phyloP scores from a whole-genome alignment of 129 eudicot species.

The Arctium lappa region DNA sequence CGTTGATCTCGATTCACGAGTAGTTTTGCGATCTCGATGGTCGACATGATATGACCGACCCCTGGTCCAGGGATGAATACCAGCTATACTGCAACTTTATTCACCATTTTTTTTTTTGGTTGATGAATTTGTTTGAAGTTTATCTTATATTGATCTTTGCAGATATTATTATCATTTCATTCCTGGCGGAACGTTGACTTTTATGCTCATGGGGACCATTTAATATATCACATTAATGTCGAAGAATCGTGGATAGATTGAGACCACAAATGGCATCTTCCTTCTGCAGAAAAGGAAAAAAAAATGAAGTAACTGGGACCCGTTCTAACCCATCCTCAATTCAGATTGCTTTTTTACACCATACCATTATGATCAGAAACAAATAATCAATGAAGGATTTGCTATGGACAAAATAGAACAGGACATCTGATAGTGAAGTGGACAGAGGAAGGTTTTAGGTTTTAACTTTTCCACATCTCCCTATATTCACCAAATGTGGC shows the following conservation, averaged over 20 bases:
- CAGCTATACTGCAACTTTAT: neutral
- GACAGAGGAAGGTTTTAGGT: too few species aligned
- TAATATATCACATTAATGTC: neutral
- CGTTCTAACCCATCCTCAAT: neutral
- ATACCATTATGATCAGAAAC: too few species aligned
- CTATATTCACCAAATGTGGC: too few species aligned
- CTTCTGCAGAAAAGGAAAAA: neutral
- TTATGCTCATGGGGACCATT: neutral
- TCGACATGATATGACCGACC: slow-evolving; percentile 23
- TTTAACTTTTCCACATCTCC: too few species aligned
- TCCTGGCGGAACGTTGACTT: neutral
- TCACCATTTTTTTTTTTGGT: neutral
- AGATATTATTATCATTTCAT: too few species aligned
- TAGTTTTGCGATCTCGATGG: neutral
- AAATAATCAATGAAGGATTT: too few species aligned
- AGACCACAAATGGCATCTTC: neutral
- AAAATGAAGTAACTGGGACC: neutral
- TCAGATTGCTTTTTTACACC: too few species aligned
- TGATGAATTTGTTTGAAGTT: neutral
- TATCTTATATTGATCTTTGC: neutral
- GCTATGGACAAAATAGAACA: too few species aligned
- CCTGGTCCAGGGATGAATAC: neutral
- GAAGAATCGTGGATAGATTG: neutral
- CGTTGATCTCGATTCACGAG: neutral
- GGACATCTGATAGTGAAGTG: too few species aligned